phyloP scores from a whole-genome alignment of 2,329 filamentous ascomycete species.

The Lanzia echinophila region DNA sequence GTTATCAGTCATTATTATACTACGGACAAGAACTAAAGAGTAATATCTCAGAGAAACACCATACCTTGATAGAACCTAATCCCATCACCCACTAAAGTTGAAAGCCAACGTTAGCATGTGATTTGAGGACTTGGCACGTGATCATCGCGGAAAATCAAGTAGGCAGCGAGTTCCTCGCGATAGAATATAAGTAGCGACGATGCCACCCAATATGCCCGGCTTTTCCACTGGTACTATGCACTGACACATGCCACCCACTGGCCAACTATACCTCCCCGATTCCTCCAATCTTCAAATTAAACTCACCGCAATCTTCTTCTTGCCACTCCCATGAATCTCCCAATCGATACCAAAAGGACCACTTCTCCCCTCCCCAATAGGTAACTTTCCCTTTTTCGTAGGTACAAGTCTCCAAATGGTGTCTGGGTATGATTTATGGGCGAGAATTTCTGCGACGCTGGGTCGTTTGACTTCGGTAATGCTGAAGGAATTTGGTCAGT shows the following conservation, averaged over 20 bases:
- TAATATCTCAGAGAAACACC: not conserved
- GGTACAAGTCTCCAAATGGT: conserved; percentile 65
- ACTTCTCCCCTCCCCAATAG: conserved; percentile 63
- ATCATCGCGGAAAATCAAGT: not conserved
- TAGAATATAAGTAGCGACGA: not conserved
- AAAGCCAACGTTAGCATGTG: conserved; percentile 10
- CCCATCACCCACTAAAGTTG: conserved; percentile 67
- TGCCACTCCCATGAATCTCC: conserved; percentile 72
- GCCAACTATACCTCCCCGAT: not conserved
- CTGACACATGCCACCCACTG: not conserved
- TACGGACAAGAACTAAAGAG: not conserved
- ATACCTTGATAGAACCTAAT: conserved; percentile 53
- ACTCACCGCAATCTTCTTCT: conserved; percentile 61
- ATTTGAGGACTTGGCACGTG: conserved; percentile 8
- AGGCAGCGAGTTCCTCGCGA: not conserved
- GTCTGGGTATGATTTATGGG: conserved; percentile 60
- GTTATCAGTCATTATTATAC: not conserved
- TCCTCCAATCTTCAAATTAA: not conserved
- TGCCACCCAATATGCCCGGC: not conserved
- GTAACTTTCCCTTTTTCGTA: conserved; percentile 50
- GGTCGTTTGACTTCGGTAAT: conserved; percentile 16
- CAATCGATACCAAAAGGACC: conserved; percentile 72
- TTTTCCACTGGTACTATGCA: not conserved
- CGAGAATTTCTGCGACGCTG: conserved; percentile 50
- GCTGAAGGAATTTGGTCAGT: too few relatives aligned